Evolutionary conservation across 306 rosid genomes (phyloP).

Genomic region (Vigna reflexopilosa): DNA sequence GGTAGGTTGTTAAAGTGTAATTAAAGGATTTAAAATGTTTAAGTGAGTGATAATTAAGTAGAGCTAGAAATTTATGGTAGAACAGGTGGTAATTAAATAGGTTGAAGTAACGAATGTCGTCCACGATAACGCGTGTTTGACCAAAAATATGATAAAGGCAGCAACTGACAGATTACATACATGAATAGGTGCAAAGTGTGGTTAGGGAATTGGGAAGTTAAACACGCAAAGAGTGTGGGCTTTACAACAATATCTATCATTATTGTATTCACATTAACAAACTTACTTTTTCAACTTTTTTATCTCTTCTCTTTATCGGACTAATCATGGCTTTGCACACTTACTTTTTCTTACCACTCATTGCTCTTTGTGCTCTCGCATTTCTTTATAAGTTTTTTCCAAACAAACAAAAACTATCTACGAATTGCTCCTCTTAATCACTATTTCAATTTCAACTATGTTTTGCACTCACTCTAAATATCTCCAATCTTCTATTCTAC

Average conservation of each 20-base stretch:
- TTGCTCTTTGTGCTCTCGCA: conserved; percentile 14
- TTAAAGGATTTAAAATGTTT: conserved; percentile 16
- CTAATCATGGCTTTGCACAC: conserved; percentile 44
- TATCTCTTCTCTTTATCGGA: conserved; percentile 12
- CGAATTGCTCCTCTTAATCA: conserved; percentile 23
- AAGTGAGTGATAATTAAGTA: background rate
- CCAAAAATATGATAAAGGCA: conserved; percentile 11
- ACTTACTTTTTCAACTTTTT: conserved; percentile 34
- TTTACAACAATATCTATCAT: background rate
- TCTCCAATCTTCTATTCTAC: too few species aligned
- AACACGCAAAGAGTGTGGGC: conserved; percentile 46
- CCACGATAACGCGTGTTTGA: conserved; percentile 53
- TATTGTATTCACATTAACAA: conserved; percentile 10
- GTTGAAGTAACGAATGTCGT: conserved; percentile 41
- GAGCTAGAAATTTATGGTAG: background rate
- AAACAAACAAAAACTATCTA: background rate
- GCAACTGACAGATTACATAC: conserved; percentile 32
- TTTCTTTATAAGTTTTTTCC: conserved; percentile 16
- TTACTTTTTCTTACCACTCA: background rate
- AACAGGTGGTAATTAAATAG: background rate
- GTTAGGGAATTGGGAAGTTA: conserved; percentile 28
- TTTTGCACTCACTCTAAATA: too few species aligned
- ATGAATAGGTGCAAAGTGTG: conserved; percentile 33
- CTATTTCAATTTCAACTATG: too few species aligned
- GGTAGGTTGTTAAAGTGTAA: conserved; percentile 3